phyloP scores from a whole-genome alignment of 257 asterid species.

The Parsonsia alboflavescens region DNA sequence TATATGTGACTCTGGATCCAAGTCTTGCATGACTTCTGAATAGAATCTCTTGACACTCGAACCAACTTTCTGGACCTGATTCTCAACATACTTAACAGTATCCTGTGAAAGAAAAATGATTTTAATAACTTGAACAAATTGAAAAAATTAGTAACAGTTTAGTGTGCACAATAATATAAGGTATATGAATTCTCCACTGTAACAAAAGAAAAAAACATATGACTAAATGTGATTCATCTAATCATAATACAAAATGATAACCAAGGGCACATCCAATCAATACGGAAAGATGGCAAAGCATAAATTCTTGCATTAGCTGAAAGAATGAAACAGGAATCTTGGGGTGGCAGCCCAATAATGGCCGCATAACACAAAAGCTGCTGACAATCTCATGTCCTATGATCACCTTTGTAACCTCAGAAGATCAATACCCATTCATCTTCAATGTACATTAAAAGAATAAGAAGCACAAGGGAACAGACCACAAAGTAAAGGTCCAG shows the following conservation, averaged over 20 bases:
- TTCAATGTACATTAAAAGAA: neutral
- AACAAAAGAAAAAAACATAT: neutral
- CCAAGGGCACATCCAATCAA: neutral
- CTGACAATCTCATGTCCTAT: neutral
- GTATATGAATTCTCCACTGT: neutral
- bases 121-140: neutral
- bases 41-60: slow-evolving; percentile 64
- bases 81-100: slow-evolving; percentile 65
- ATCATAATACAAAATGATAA: neutral
- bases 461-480: neutral
- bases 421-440: neutral
- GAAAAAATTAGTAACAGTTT: neutral
- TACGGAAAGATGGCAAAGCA: neutral
- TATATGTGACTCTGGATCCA: slow-evolving; percentile 37
- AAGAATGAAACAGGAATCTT: neutral
- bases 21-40: slow-evolving; percentile 70
- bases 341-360: neutral
- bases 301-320: neutral
- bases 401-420: neutral
- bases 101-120: slow-evolving; percentile 36
- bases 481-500: neutral
- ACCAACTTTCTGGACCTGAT: slow-evolving; percentile 73
- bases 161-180: neutral
- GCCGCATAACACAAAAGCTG: neutral
- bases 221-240: neutral